Percentiles rank a stretch among this genome's conserved stretches.
phyloP scores from a whole-genome alignment of 2,329 filamentous ascomycete genomes.

The Botrytis byssoidea region DNA sequence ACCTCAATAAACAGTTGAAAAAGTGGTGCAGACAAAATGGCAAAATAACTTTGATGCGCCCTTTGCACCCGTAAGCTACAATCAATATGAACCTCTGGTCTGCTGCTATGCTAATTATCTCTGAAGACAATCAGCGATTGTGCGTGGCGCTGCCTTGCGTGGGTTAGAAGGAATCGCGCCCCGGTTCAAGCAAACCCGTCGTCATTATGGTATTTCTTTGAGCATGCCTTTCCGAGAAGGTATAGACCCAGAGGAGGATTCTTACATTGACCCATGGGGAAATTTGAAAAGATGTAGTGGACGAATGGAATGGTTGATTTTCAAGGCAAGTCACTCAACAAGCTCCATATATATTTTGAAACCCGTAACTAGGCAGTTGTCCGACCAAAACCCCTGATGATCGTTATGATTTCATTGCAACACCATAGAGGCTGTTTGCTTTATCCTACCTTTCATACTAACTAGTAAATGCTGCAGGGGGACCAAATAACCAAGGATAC shows the following conservation, averaged over 20 bases:
- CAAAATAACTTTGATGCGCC: constrained; percentile 27
- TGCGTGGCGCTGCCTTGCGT: constrained; percentile 27
- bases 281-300: too few relatives aligned
- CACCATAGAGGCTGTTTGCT: too few relatives aligned
- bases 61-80: constrained; percentile 27
- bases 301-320: too few relatives aligned
- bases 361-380: too few relatives aligned
- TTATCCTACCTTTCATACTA: too few relatives aligned
- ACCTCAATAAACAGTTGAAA: constrained; percentile 26
- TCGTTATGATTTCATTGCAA: too few relatives aligned
- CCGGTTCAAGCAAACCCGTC: constrained; percentile 17
- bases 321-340: too few relatives aligned
- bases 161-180: constrained; percentile 26
- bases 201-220: constrained; percentile 22
- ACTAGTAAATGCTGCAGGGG: too few relatives aligned
- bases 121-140: constrained; percentile 29
- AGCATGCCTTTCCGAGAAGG: background rate
- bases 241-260: constrained; percentile 15
- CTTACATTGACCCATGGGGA: background rate
- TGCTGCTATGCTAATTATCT: constrained; percentile 8
- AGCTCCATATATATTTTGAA: too few relatives aligned
- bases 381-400: too few relatives aligned
- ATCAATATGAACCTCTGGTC: background rate
- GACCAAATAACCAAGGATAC: too few relatives aligned
- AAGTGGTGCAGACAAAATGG: constrained; percentile 29